A percentile compares a stretch with the other conserved stretches of the same genome.
These are phyloP conservation scores for Neoboletus magnificus DNA, from an alignment of 768 basidiomycete genomes.

Conservation along the genomic window DNA sequence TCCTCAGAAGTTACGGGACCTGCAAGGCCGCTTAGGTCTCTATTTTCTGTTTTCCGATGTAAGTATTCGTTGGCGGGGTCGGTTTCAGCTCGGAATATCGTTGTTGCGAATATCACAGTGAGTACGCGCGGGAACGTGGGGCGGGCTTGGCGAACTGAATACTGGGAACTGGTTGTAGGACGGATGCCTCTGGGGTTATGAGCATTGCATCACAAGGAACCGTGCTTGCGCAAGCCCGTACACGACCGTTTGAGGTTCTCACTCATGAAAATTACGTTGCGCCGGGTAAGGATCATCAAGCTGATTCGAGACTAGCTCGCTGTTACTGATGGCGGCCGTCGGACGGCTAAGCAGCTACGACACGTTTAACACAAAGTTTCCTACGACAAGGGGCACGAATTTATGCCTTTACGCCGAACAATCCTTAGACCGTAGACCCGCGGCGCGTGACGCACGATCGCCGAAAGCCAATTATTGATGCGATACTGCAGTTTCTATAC, in stretches of 20 bases:
- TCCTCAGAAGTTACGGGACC: constrained; percentile 74
- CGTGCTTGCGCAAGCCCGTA: constrained; percentile 67
- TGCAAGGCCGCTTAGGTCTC: constrained; percentile 75
- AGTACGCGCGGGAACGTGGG: constrained; percentile 32
- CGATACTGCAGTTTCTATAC: constrained; percentile 10
- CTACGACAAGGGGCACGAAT: constrained; percentile 56
- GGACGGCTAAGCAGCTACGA: constrained; percentile 36
- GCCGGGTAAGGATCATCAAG: constrained; percentile 55
- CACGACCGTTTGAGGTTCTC: constrained; percentile 76
- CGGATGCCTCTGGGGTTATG: constrained; percentile 49
- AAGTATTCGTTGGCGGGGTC: constrained; percentile 75
- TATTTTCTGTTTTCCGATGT: constrained; percentile 92
- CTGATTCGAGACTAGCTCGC: constrained; percentile 15
- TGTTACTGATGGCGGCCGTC: constrained; percentile 13
- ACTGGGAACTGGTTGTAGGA: constrained; percentile 31
- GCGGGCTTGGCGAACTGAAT: constrained; percentile 11
- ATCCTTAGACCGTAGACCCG: constrained; percentile 31
- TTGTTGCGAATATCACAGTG: constrained; percentile 75
- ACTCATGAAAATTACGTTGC: constrained; percentile 72
- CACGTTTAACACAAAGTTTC: constrained; percentile 56
- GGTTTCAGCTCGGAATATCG: constrained; percentile 70
- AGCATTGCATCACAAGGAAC: constrained; percentile 57
- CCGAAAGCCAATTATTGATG: background rate
- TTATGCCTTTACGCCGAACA: constrained; percentile 46
- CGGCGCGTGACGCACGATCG: background rate